phyloP scores from a whole-genome alignment of 2,329 filamentous ascomycete species.

The Phaeomoniella chlamydospora region DNA sequence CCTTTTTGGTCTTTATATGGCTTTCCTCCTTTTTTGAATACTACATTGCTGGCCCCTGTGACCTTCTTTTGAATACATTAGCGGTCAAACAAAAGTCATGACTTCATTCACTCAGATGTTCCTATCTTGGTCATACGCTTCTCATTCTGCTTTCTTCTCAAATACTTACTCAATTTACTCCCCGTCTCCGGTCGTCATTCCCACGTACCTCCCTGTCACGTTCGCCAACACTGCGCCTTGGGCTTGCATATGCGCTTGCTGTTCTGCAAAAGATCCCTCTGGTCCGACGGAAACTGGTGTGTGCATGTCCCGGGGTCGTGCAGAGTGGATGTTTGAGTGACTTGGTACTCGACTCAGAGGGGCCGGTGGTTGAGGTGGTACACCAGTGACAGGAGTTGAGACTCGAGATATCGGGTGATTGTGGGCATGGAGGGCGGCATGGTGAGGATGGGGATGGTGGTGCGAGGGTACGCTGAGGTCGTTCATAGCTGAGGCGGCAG shows the following conservation, averaged over 20 bases:
- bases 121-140: too few species aligned
- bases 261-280: neutral
- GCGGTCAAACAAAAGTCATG: too few species aligned
- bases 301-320: neutral
- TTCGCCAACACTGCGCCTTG: slow-evolving; percentile 2
- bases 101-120: too few species aligned
- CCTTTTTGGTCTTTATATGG: too few species aligned
- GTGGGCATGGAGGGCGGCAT: neutral
- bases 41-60: too few species aligned
- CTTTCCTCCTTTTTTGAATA: too few species aligned
- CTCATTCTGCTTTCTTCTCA: too few species aligned
- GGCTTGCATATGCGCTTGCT: neutral
- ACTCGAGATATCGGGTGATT: neutral
- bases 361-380: neutral
- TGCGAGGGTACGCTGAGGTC: neutral
- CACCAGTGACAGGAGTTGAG: neutral
- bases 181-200: too few species aligned
- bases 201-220: too few species aligned
- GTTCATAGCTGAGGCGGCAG: neutral
- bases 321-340: too few species aligned
- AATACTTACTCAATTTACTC: too few species aligned
- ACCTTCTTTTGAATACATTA: too few species aligned
- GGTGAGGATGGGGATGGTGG: neutral
- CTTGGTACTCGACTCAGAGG: neutral
- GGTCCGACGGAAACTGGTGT: neutral